phyloP scores from a whole-genome alignment of 78 protist species.

The Dictyostelium firmibasis region DNA sequence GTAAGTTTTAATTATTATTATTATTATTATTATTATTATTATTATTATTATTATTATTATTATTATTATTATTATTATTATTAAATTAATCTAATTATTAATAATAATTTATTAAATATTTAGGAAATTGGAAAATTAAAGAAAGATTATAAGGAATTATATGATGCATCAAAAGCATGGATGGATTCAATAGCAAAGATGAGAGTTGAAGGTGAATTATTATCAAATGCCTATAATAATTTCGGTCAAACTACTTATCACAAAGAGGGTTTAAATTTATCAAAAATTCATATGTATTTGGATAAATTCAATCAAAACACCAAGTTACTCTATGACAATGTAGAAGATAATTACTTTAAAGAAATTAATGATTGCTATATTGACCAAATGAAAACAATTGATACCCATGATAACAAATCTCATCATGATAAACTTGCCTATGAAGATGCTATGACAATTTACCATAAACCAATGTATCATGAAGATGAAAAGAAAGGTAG shows the following conservation, averaged over 20 bases:
- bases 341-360: background rate
- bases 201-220: background rate
- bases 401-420: background rate
- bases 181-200: constrained; percentile 7
- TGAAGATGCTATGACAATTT: background rate
- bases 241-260: background rate
- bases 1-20: background rate
- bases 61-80: background rate
- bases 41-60: background rate
- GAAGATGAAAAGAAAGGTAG: background rate
- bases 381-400: background rate
- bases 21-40: background rate
- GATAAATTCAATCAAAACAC: background rate
- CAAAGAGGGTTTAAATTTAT: background rate
- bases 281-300: background rate
- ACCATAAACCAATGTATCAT: background rate
- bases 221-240: background rate
- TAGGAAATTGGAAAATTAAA: background rate
- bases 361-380: background rate
- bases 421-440: background rate
- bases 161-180: background rate
- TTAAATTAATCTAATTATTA: background rate
- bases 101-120: no score
- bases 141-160: constrained; percentile 10
- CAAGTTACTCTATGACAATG: background rate